phyloP scores from a whole-genome alignment of 345 rosid species.

The Tarenaya hassleriana region DNA sequence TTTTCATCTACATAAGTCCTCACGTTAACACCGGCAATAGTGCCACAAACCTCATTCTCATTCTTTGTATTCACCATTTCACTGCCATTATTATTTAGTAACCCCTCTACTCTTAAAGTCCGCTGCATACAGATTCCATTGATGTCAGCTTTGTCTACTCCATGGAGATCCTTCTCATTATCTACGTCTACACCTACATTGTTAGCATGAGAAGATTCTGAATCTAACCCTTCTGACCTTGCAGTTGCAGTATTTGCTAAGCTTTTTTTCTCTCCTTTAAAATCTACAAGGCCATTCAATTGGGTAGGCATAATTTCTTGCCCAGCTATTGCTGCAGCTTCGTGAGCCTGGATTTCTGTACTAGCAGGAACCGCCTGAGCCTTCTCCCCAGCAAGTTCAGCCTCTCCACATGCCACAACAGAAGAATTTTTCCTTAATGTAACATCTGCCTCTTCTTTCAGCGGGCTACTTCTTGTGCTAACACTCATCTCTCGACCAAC shows the following conservation, averaged over 20 bases:
- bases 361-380: constrained; percentile 35
- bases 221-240: constrained; percentile 43
- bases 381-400: constrained; percentile 33
- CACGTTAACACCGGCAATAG: constrained; percentile 26
- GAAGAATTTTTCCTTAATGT: constrained; percentile 24
- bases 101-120: constrained; percentile 36
- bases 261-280: constrained; percentile 31
- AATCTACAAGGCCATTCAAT: constrained; percentile 37
- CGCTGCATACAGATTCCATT: constrained; percentile 27
- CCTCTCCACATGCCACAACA: constrained; percentile 33
- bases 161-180: constrained; percentile 40
- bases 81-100: constrained; percentile 28
- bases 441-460: constrained; percentile 34
- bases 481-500: constrained; percentile 30
- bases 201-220: constrained; percentile 52
- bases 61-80: constrained; percentile 38
- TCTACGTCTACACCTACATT: constrained; percentile 38
- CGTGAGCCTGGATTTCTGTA: constrained; percentile 28
- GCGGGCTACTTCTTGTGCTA: constrained; percentile 28
- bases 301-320: constrained; percentile 32
- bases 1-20: constrained; percentile 13
- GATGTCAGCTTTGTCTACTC: constrained; percentile 34
- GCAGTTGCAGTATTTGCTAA: constrained; percentile 27
- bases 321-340: constrained; percentile 30
- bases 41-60: constrained; percentile 28